Evolutionary conservation across 805 yeast species (phyloP).

Genomic region (Blastobotrys peoriensis): DNA sequence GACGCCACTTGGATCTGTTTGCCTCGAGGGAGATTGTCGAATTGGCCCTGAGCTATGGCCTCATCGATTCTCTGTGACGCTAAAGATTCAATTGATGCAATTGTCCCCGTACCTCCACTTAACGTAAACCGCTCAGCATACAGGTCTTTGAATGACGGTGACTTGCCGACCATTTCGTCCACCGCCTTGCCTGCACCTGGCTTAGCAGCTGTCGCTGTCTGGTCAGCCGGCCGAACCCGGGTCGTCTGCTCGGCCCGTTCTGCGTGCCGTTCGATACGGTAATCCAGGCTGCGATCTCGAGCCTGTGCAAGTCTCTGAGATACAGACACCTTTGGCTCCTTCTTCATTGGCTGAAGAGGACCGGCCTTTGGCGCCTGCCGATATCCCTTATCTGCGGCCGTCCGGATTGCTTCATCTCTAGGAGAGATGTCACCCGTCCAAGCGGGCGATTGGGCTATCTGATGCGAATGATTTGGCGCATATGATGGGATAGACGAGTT

Average conservation of each 20-base stretch:
- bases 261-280: slow-evolving; percentile 41
- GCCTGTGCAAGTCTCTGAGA: slow-evolving; percentile 49
- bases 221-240: no score
- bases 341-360: not conserved
- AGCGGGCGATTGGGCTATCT: slow-evolving; percentile 45
- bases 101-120: slow-evolving; percentile 32
- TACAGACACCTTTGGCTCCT: not conserved
- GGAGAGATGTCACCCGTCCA: slow-evolving; percentile 54
- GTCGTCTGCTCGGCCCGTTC: slow-evolving; percentile 21
- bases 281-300: slow-evolving; percentile 60
- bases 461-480: slow-evolving; percentile 41
- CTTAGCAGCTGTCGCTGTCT: no score
- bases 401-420: slow-evolving; percentile 37
- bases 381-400: not conserved
- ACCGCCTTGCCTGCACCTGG: slow-evolving; percentile 14
- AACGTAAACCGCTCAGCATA: slow-evolving; percentile 54
- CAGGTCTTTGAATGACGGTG: slow-evolving; percentile 45
- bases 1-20: slow-evolving; percentile 42
- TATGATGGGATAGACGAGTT: slow-evolving; percentile 38
- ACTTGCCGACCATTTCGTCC: slow-evolving; percentile 36
- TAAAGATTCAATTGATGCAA: slow-evolving; percentile 48
- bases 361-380: not conserved
- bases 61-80: slow-evolving; percentile 77
- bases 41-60: slow-evolving; percentile 65
- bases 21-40: slow-evolving; percentile 59